These are phyloP conservation scores for Pichia sp. DNA, from an alignment of 1,139 yeast genomes.

Conservation along the genomic window DNA sequence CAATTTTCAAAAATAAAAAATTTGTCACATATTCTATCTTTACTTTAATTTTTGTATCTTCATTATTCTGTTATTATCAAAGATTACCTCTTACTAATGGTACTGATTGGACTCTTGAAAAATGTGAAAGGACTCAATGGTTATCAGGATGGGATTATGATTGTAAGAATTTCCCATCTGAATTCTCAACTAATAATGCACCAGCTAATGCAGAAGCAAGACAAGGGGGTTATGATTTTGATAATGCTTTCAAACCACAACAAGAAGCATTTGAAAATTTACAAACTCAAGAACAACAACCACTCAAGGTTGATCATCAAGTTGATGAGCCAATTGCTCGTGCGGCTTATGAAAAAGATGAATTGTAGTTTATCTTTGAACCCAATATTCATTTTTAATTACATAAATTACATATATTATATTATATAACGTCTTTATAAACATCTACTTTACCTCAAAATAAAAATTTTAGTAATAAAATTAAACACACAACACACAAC, in stretches of 20 bases:
- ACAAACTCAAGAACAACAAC: slow-evolving; percentile 1
- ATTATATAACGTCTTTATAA: too few species aligned
- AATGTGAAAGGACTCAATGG: slow-evolving; percentile 59
- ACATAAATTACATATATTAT: too few species aligned
- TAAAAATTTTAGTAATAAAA: too few species aligned
- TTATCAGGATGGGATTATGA: slow-evolving; percentile 78
- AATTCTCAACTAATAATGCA: slow-evolving; percentile 5
- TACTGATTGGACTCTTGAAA: slow-evolving; percentile 66
- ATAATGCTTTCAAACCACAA: slow-evolving; percentile 19
- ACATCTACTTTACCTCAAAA: too few species aligned
- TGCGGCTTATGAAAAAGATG: slow-evolving; percentile 11
- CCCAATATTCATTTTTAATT: too few species aligned
- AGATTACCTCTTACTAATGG: slow-evolving; percentile 79
- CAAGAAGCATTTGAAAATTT: slow-evolving; percentile 4
- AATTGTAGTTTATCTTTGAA: slow-evolving; percentile 13
- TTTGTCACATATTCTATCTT: slow-evolving; percentile 40
- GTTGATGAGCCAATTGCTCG: not conserved
- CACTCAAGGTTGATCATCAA: not conserved
- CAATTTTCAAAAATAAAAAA: slow-evolving; percentile 41
- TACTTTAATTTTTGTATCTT: slow-evolving; percentile 41
- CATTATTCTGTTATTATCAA: slow-evolving; percentile 51
- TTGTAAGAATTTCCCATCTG: slow-evolving; percentile 52
- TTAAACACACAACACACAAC: too few species aligned
- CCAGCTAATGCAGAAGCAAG: slow-evolving; percentile 12
- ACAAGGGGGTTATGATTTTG: slow-evolving; percentile 19